phyloP scores from a whole-genome alignment of 2,329 filamentous ascomycete genomes.

The Fusarium guadeloupense region DNA sequence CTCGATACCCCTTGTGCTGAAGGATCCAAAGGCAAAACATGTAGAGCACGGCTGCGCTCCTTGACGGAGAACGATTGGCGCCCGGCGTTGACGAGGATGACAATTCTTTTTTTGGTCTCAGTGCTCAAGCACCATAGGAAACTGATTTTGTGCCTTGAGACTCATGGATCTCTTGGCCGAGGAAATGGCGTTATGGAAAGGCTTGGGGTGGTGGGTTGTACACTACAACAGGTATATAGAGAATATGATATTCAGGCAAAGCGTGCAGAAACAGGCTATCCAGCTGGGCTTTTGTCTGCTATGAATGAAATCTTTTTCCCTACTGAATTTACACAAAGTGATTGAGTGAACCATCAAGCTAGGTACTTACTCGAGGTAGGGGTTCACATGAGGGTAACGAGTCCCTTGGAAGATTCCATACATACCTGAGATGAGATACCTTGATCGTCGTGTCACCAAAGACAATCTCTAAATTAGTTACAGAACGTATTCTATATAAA shows the following conservation, averaged over 20 bases:
- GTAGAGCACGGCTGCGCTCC: slow-evolving; percentile 37
- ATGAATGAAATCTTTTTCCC: neutral
- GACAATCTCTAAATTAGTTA: no score
- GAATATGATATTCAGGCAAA: neutral
- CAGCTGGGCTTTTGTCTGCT: neutral
- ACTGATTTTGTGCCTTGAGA: neutral
- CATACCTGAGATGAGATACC: no score
- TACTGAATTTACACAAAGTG: neutral
- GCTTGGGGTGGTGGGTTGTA: neutral
- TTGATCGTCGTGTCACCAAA: no score
- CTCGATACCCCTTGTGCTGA: slow-evolving; percentile 42
- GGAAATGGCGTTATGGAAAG: slow-evolving; percentile 28
- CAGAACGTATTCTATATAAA: no score
- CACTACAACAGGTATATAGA: neutral
- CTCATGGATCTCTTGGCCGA: neutral
- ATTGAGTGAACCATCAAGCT: neutral
- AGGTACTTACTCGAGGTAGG: neutral
- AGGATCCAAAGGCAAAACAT: slow-evolving; percentile 34
- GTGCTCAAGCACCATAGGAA: slow-evolving; percentile 3
- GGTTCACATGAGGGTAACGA: neutral
- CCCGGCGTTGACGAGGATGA: slow-evolving; percentile 40
- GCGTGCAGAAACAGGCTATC: neutral
- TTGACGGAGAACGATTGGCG: slow-evolving; percentile 34
- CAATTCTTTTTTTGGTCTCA: slow-evolving; percentile 12
- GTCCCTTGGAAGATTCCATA: no score